Base-by-base conservation (phyloP, 495 filamentous ascomycete species). In the Neurospora hispaniola region DNA sequence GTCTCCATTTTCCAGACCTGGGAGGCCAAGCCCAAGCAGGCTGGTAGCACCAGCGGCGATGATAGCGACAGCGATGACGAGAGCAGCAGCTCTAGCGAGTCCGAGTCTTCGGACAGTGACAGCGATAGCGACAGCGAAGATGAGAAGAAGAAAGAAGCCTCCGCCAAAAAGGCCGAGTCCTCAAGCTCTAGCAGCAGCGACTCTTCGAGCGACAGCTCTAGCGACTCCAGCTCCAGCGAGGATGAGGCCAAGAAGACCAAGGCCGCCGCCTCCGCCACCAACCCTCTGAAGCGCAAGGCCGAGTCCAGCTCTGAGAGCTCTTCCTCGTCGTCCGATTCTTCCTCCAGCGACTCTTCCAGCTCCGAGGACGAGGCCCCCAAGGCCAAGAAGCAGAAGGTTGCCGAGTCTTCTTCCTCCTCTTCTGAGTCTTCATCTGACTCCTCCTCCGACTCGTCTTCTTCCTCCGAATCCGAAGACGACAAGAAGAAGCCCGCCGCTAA, bases 31-130 rank as follows among this genome's bases (percentile, higher is more conserved):
- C 71, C 79, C 69, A 79, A 68, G 46, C 73, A 74, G 14, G 78
- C 76, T 41, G 79, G 80, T 39, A 66, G 31, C 23, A 73, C 69
- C 71, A 73, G 71, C 44, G 74, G 72, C 74, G 74, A 77, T 27
- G 93, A 93, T 77, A 97, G 97, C 83, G 89, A 97, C 83, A 94
- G 93, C 79, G 87, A 90, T 82, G 85, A 92, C 69, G 93, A 93
- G 40, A 84, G 59, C 48, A 74, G 71, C 68, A 74, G 73, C 71
- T 70, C 62, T 23, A 73, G 71, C 44, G 40, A 69, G 41, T 69
- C 48, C 20, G 70, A 72, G 14, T 68, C 70, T 9, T 43, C 46
- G 6, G 86, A 89, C 74, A 81, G 79, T 66, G 88, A 89, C 42
- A 89, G 87, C 77, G 88, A 89, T 72, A 83, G 84, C 12, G 88